Conservation (phyloP, 345 rosid genomes). For the Orychophragmus violaceus region DNA sequence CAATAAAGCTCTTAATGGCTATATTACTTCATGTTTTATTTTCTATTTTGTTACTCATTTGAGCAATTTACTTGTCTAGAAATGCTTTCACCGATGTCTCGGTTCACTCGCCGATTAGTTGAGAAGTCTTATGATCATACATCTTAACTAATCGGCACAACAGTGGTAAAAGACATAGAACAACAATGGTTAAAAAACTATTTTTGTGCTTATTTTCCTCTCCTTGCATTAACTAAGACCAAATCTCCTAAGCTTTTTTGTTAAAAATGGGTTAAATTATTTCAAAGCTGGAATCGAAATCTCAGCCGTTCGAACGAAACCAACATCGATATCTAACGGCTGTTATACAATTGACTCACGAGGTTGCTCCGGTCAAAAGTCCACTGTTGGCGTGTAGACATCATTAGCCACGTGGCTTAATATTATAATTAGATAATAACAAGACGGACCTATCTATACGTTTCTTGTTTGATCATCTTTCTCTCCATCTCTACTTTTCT, state of each 20-base stretch:
- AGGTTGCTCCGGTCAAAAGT: conserved; percentile 9
- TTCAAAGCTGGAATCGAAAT: neutral
- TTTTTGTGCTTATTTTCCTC: neutral
- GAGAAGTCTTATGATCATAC: too few species aligned
- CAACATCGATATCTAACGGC: conserved; percentile 3
- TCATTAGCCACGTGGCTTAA: neutral
- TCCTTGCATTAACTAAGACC: neutral
- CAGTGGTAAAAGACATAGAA: too few species aligned
- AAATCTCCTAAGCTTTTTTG: neutral
- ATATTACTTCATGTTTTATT: too few species aligned
- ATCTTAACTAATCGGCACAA: too few species aligned
- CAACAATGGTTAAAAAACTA: too few species aligned
- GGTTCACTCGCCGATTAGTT: too few species aligned
- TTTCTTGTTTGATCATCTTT: neutral
- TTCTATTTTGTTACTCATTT: too few species aligned
- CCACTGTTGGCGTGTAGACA: neutral
- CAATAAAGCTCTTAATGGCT: too few species aligned
- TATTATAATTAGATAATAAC: neutral
- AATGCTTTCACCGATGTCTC: too few species aligned
- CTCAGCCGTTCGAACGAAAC: neutral
- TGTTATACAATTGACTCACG: neutral
- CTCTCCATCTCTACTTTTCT: neutral
- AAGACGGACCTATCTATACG: neutral
- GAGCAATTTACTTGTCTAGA: too few species aligned
- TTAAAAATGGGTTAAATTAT: neutral